These are phyloP conservation scores for Trypanosoma melophagium DNA, from an alignment of 208 protist genomes.

Conservation along the genomic window DNA sequence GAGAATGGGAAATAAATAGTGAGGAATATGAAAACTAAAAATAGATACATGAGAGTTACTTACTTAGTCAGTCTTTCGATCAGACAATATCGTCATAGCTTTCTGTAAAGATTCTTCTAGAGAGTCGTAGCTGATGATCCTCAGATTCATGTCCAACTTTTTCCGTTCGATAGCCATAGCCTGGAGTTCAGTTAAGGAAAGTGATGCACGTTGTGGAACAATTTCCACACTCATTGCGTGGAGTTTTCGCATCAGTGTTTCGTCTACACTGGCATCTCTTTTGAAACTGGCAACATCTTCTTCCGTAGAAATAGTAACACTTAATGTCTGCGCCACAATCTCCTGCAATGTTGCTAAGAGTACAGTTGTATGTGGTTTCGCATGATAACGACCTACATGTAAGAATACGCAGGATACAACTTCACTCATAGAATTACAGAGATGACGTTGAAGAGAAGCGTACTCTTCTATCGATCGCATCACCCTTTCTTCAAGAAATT, in stretches of 20 bases:
- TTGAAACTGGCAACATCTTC: neutral
- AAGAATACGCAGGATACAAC: conserved; percentile 1
- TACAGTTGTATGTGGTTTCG: neutral
- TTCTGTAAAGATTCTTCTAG: neutral
- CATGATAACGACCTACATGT: neutral
- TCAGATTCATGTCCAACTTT: neutral
- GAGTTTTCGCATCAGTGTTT: neutral
- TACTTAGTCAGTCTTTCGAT: neutral
- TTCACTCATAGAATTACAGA: neutral
- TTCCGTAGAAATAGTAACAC: neutral
- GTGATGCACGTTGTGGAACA: neutral
- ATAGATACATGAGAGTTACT: neutral
- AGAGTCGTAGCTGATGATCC: neutral
- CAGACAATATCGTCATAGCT: neutral
- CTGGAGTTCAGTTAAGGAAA: neutral
- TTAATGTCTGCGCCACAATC: neutral
- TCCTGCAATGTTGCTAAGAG: conserved; percentile 2
- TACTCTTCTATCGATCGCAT: neutral
- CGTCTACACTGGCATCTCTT: neutral
- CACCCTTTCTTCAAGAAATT: conserved; percentile 2
- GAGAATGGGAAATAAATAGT: neutral
- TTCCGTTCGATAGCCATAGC: neutral
- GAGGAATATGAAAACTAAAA: conserved; percentile 12
- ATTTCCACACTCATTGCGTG: conserved; percentile 10
- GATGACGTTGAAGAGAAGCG: neutral